Conservation (phyloP, 192 early-diverging fungal species). For the Backusella morwellensis region DNA sequence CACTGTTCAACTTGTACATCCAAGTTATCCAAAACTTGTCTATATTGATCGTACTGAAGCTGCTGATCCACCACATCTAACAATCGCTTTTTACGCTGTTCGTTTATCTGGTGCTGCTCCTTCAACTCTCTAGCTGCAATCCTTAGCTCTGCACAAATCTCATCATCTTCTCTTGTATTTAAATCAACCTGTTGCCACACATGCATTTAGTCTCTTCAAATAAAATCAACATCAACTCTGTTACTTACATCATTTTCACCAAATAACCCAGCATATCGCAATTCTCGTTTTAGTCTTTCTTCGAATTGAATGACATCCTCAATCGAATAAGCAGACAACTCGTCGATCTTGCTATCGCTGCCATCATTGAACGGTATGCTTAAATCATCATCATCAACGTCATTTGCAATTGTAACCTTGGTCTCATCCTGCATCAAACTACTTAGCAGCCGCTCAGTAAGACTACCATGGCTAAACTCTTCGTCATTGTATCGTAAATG, state of each 20-base stretch:
- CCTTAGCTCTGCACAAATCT: slow-evolving; percentile 69
- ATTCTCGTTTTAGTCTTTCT: slow-evolving; percentile 78
- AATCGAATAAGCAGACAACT: slow-evolving; percentile 11
- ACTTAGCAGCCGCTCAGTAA: slow-evolving; percentile 79
- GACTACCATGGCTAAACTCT: slow-evolving; percentile 35
- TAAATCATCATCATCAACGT: slow-evolving; percentile 44
- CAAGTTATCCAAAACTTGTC: slow-evolving; percentile 79
- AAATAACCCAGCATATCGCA: slow-evolving; percentile 79
- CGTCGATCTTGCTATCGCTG: slow-evolving; percentile 50
- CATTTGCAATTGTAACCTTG: slow-evolving; percentile 38
- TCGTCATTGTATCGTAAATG: slow-evolving; percentile 12
- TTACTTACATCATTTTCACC: slow-evolving; percentile 68
- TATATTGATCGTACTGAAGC: slow-evolving; percentile 87
- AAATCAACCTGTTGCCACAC: slow-evolving; percentile 54
- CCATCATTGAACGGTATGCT: slow-evolving; percentile 40
- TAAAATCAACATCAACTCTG: not conserved
- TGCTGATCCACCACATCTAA: slow-evolving; percentile 66
- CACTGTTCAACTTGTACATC: slow-evolving; percentile 88
- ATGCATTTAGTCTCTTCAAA: not conserved
- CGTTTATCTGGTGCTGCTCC: slow-evolving; percentile 67
- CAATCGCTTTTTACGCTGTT: slow-evolving; percentile 60
- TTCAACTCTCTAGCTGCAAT: slow-evolving; percentile 69
- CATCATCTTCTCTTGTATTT: slow-evolving; percentile 71
- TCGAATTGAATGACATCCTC: slow-evolving; percentile 41
- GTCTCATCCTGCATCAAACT: slow-evolving; percentile 62